phyloP scores from a whole-genome alignment of 192 early-diverging fungal species.

The Entrophospora sp. region DNA sequence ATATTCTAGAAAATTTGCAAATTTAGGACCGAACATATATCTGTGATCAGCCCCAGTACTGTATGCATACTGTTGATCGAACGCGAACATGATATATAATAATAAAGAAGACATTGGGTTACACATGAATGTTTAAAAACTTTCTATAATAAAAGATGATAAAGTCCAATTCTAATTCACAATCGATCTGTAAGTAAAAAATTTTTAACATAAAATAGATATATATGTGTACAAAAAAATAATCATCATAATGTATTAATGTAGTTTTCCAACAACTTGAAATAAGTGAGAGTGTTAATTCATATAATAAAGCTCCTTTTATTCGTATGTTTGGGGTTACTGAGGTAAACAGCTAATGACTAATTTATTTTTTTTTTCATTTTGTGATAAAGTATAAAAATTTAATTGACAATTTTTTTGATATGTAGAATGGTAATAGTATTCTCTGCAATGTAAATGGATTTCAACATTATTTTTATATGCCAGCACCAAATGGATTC shows the following conservation, averaged over 20 bases:
- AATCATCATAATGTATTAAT: neutral
- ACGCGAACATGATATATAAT: no score
- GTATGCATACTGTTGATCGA: no score
- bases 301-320: conserved; percentile 39
- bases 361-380: neutral
- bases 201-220: no score
- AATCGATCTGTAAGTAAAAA: no score
- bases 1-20: no score
- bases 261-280: conserved; percentile 96
- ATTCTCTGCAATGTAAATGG: conserved; percentile 85
- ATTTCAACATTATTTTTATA: conserved; percentile 92
- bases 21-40: no score
- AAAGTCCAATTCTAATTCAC: no score
- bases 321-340: conserved; percentile 84
- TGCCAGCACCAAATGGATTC: conserved; percentile 79
- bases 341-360: conserved; percentile 32
- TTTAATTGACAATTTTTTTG: neutral
- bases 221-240: neutral
- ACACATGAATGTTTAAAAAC: no score
- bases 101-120: no score
- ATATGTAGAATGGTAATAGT: conserved; percentile 65
- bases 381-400: neutral
- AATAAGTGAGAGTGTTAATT: conserved; percentile 71
- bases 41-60: no score
- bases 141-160: no score